Evolutionary conservation across 2,329 filamentous ascomycete genomes (phyloP).

Genomic region (Fusarium bactridioides): DNA sequence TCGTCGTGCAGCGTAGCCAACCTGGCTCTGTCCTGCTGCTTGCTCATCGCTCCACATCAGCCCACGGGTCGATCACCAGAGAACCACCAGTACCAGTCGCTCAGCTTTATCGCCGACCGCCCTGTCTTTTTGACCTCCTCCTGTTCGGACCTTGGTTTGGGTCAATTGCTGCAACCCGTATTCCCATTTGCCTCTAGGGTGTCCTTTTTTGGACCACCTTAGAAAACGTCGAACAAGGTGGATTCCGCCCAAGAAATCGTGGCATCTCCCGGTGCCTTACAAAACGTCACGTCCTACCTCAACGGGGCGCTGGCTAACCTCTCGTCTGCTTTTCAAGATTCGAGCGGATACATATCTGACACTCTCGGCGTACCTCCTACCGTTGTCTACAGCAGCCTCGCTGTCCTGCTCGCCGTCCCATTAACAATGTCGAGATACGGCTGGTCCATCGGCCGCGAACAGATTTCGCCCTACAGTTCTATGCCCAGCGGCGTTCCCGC

Average conservation of each 20-base stretch:
- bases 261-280: conserved; percentile 71
- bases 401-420: conserved; percentile 57
- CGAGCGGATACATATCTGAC: conserved; percentile 60
- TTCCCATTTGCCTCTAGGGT: conserved; percentile 43
- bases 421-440: conserved; percentile 65
- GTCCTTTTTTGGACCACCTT: conserved; percentile 49
- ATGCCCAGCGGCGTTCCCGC: conserved; percentile 60
- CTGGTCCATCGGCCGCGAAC: conserved; percentile 56
- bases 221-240: conserved; percentile 61
- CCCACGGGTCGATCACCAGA: conserved; percentile 39
- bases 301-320: conserved; percentile 61
- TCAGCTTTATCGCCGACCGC: conserved; percentile 34
- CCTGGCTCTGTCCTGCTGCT: conserved; percentile 23
- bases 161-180: conserved; percentile 32
- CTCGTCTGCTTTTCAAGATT: conserved; percentile 56
- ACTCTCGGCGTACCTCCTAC: conserved; percentile 59
- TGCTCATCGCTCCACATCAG: conserved; percentile 42
- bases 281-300: conserved; percentile 67
- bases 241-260: conserved; percentile 65
- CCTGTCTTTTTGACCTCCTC: conserved; percentile 31
- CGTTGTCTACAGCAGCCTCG: conserved; percentile 60
- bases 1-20: conserved; percentile 25
- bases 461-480: conserved; percentile 62
- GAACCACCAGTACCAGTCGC: conserved; percentile 33
- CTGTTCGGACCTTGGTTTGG: conserved; percentile 30